Percentiles rank a stretch among this genome's conserved stretches.
Conservation (phyloP, 495 filamentous ascomycete species). For the Baudoinia panamericana region DNA sequence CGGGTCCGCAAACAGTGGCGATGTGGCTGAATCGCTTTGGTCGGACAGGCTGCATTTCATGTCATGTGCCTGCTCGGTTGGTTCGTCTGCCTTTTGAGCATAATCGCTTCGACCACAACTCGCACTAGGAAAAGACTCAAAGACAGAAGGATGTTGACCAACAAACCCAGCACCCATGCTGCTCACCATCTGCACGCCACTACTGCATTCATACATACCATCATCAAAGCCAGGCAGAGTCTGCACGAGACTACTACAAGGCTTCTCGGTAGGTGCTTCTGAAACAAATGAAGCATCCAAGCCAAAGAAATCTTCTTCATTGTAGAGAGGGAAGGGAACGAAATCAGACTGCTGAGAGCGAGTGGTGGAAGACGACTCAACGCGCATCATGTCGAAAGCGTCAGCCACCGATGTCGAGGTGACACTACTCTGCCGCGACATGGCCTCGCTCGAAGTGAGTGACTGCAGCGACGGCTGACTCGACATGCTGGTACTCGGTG, state of each 20-base stretch:
- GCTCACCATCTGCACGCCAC: conserved; percentile 4
- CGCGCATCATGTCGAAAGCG: conserved; percentile 23
- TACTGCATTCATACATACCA: not conserved
- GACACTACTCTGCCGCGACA: conserved; percentile 27
- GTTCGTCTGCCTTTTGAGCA: not conserved
- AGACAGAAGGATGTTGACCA: conserved; percentile 9
- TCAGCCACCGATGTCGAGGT: conserved; percentile 9
- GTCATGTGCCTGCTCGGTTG: not conserved
- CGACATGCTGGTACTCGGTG: conserved; percentile 15
- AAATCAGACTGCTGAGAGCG: conserved; percentile 1
- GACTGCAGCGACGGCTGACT: conserved; percentile 13
- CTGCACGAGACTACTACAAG: conserved; percentile 4
- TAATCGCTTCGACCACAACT: not conserved
- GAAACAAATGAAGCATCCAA: conserved; percentile 7
- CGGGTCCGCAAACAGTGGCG: not conserved
- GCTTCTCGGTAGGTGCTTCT: conserved; percentile 2
- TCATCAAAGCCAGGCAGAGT: conserved; percentile 7
- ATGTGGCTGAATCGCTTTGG: conserved; percentile 1
- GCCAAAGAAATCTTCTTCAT: too few relatives aligned
- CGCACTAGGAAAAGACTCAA: conserved; percentile 1
- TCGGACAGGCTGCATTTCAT: conserved; percentile 10
- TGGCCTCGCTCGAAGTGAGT: conserved; percentile 10
- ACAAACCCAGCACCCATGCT: conserved; percentile 9
- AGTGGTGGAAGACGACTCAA: conserved; percentile 22
- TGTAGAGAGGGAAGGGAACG: conserved; percentile 6